phyloP scores from a whole-genome alignment of 176 grass and related monocot genomes.

The Aegilops bicornis region DNA sequence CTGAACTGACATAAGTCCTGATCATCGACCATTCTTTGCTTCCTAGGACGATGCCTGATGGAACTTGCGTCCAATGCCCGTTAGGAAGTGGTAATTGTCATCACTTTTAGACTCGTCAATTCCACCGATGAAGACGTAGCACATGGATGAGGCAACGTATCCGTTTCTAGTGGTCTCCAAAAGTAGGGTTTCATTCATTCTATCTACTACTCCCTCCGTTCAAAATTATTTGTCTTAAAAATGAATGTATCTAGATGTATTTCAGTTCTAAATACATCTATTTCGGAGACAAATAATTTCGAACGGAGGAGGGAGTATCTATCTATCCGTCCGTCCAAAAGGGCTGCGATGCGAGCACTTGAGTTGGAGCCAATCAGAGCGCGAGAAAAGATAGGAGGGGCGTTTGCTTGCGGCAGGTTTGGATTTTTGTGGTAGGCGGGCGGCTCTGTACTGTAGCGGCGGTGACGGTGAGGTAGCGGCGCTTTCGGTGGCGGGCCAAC shows the following conservation, averaged over 20 bases:
- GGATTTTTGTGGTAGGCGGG: not conserved
- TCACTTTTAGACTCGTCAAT: not conserved
- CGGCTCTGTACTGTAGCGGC: not conserved
- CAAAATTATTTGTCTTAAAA: too few species aligned
- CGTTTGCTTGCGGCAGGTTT: not conserved
- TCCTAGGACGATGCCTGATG: not conserved
- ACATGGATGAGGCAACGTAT: not conserved
- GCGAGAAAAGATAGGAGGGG: not conserved
- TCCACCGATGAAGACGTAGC: not conserved
- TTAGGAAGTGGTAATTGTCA: not conserved
- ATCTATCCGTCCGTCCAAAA: not conserved
- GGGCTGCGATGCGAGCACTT: not conserved
- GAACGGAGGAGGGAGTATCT: too few species aligned
- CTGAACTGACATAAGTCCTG: not conserved
- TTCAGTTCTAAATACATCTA: too few species aligned
- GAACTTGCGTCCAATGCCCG: not conserved
- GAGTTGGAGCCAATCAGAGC: not conserved
- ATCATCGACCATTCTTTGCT: not conserved
- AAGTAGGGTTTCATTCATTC: not conserved
- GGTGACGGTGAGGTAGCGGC: not conserved
- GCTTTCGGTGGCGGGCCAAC: slow-evolving; percentile 9
- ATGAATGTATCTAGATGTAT: too few species aligned
- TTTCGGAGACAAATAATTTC: too few species aligned
- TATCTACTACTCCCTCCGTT: too few species aligned
- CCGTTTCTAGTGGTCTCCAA: not conserved